Conservation (phyloP, 306 rosid genomes). For the Lotus japonicus region DNA sequence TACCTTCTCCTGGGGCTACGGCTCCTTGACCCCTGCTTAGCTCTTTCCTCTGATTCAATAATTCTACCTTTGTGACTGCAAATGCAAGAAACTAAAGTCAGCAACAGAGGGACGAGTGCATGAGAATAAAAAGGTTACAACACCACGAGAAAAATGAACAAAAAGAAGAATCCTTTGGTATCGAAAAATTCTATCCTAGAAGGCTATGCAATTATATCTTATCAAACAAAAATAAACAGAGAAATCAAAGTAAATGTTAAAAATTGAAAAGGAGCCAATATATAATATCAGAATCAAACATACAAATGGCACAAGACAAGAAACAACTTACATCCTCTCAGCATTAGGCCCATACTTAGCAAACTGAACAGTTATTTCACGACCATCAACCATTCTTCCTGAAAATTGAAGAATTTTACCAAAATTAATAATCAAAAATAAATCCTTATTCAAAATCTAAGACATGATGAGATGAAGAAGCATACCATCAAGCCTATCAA, state of each 20-base stretch:
- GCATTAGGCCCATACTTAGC: conserved; percentile 96
- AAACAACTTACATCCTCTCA: conserved; percentile 67
- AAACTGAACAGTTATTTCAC: conserved; percentile 90
- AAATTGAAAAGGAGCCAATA: neutral
- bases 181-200: neutral
- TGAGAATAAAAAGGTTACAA: neutral
- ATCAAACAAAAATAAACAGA: neutral
- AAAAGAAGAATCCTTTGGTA: too few relatives aligned
- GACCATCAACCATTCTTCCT: conserved; percentile 91
- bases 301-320: neutral
- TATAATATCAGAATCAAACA: neutral
- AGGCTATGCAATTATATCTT: neutral
- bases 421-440: neutral
- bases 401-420: neutral
- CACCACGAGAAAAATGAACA: neutral
- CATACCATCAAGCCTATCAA: conserved; percentile 82
- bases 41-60: conserved; percentile 42
- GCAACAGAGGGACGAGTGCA: neutral
- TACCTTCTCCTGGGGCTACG: conserved; percentile 77
- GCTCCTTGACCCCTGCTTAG: conserved; percentile 63
- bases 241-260: neutral
- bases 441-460: neutral
- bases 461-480: neutral
- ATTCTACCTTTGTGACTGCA: conserved; percentile 79
- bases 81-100: conserved; percentile 14